Conservation (phyloP, 2,329 filamentous ascomycete genomes). For the Aspergillus bombycis region DNA sequence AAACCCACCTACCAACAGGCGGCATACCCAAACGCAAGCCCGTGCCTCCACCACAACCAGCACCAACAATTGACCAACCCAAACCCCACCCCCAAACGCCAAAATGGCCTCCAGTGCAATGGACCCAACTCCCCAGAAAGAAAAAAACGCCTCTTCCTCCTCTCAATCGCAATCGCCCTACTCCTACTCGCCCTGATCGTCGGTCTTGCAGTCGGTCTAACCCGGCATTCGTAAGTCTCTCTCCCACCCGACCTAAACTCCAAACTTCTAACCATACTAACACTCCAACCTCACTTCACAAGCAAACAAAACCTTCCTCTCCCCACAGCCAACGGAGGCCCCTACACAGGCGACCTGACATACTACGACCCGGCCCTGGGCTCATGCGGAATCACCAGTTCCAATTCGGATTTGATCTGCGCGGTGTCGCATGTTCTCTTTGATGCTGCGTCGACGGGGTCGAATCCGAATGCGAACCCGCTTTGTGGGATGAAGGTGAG, state of each 20-base stretch:
- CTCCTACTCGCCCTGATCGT: slow-evolving; percentile 24
- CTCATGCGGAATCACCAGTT: slow-evolving; percentile 66
- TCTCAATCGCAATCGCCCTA: slow-evolving; percentile 14
- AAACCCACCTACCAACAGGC: not conserved
- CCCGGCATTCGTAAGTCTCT: slow-evolving; percentile 21
- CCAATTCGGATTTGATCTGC: slow-evolving; percentile 61
- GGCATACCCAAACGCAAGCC: slow-evolving; percentile 7
- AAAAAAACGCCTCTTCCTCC: slow-evolving; percentile 20
- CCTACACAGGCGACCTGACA: slow-evolving; percentile 67
- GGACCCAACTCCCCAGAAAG: not conserved
- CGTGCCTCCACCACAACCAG: not conserved
- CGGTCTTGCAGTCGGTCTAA: slow-evolving; percentile 28
- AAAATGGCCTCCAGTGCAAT: not conserved
- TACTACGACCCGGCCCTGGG: slow-evolving; percentile 70
- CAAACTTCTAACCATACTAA: not conserved
- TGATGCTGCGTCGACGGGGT: slow-evolving; percentile 58
- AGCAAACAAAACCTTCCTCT: slow-evolving; percentile 23
- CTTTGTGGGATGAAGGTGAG: slow-evolving; percentile 70
- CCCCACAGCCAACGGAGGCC: slow-evolving; percentile 45
- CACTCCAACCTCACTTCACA: not conserved
- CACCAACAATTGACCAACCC: not conserved
- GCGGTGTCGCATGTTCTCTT: slow-evolving; percentile 70
- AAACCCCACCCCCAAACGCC: not conserved
- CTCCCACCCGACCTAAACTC: not conserved
- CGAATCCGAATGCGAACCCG: slow-evolving; percentile 66